A percentile compares a stretch with the other conserved stretches of the same genome.
Conservation (phyloP, 2,329 filamentous ascomycete species). For the Penicillium sp. region DNA sequence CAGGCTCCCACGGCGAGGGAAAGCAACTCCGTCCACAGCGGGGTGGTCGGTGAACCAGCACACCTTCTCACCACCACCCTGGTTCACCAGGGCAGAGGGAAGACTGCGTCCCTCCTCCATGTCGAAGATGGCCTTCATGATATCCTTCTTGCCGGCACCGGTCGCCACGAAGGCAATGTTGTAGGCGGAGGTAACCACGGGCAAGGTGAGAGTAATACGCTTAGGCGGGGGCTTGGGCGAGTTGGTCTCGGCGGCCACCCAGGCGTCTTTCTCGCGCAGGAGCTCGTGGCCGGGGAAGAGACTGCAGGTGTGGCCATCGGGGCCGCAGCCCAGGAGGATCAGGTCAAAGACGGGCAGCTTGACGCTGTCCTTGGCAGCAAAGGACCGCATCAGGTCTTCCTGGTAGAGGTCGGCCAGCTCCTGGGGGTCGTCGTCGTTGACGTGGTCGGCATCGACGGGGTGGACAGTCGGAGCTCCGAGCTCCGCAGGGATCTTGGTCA, state of each 20-base stretch:
- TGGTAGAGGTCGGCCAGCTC: slow-evolving; percentile 95
- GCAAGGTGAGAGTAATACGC: slow-evolving; percentile 89
- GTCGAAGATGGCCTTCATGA: slow-evolving; percentile 92
- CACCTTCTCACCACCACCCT: slow-evolving; percentile 79
- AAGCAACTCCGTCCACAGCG: slow-evolving; percentile 83
- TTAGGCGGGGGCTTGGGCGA: slow-evolving; percentile 91
- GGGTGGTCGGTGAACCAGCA: slow-evolving; percentile 93
- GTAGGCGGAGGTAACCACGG: slow-evolving; percentile 84
- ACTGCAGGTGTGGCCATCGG: slow-evolving; percentile 96
- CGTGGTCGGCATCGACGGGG: slow-evolving; percentile 71
- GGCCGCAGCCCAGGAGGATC: slow-evolving; percentile 88
- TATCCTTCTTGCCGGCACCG: slow-evolving; percentile 84
- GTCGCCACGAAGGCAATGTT: slow-evolving; percentile 92
- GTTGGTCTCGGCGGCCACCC: slow-evolving; percentile 90
- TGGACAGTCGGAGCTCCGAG: slow-evolving; percentile 72
- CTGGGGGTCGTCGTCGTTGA: slow-evolving; percentile 80
- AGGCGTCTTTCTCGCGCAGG: slow-evolving; percentile 82
- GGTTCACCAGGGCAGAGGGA: slow-evolving; percentile 87
- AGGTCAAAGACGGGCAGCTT: slow-evolving; percentile 95
- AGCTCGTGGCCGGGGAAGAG: slow-evolving; percentile 90
- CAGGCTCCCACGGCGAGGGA: slow-evolving; percentile 73
- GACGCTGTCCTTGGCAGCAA: slow-evolving; percentile 91
- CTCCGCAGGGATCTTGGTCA: slow-evolving; percentile 80
- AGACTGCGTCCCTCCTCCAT: slow-evolving; percentile 71
- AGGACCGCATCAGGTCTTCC: slow-evolving; percentile 79